phyloP scores from a whole-genome alignment of 1,284 basidiomycete species.

The Sporisorium iseilematis-ciliati region DNA sequence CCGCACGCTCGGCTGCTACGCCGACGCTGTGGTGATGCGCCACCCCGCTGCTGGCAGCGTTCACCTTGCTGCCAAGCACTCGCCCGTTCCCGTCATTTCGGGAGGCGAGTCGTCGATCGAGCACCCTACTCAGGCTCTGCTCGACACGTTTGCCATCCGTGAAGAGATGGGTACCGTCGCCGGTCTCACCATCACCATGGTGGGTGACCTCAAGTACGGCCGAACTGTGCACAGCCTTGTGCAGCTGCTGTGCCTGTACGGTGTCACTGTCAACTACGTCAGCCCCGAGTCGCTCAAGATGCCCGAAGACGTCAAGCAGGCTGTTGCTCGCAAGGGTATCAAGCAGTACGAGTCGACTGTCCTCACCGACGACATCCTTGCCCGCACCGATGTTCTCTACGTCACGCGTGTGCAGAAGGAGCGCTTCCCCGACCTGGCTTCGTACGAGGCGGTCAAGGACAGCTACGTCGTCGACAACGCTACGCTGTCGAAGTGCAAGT shows the following conservation, averaged over 20 bases:
- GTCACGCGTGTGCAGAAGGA: constrained; percentile 97
- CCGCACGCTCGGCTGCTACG: constrained; percentile 94
- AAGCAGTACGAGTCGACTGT: constrained; percentile 84
- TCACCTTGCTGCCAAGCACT: constrained; percentile 80
- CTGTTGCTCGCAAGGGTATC: constrained; percentile 73
- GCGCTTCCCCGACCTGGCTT: constrained; percentile 83
- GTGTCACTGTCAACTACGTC: constrained; percentile 94
- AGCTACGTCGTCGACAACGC: constrained; percentile 94
- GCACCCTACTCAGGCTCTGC: constrained; percentile 85
- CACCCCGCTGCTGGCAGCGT: constrained; percentile 94
- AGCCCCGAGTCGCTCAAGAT: constrained; percentile 89
- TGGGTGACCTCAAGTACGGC: constrained; percentile 98
- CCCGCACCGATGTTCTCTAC: constrained; percentile 95
- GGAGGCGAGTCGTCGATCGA: constrained; percentile 97
- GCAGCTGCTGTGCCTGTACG: constrained; percentile 85
- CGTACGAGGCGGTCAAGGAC: constrained; percentile 92
- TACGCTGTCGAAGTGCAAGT: constrained; percentile 88
- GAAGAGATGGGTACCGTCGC: constrained; percentile 98
- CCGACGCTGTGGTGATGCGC: constrained; percentile 92
- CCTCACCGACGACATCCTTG: constrained; percentile 85
- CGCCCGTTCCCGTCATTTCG: constrained; percentile 94
- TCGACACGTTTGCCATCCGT: constrained; percentile 97
- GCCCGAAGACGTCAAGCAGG: constrained; percentile 86
- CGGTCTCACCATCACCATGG: constrained; percentile 88
- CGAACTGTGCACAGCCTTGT: constrained; percentile 97